Evolutionary conservation across 2,329 filamentous ascomycete genomes (phyloP), one percentile per base, ranked within the genome.

Genomic region (Aspergillus quadrilineatus): DNA sequence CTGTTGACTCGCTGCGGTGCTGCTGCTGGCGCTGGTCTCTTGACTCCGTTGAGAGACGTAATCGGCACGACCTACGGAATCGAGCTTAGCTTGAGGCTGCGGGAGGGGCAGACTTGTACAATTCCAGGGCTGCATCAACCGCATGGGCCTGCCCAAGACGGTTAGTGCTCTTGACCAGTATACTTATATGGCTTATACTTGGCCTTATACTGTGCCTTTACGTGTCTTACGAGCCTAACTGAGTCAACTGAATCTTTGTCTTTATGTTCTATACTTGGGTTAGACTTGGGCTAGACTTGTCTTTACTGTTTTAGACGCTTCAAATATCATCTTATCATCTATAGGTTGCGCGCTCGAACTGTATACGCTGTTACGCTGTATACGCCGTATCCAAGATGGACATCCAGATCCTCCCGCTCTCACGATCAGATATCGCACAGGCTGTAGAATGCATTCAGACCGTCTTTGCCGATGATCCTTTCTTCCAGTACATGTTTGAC

Each of bases 401-500:
- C 4, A 80, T 88, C 67, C 69, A 81, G 59, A 80, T 89, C 56
- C 73, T 78, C 4, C 78, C 75, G 7, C 79, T 89, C 64, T 79
- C 77, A 1, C 77, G 83, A 62, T 66, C 70, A 48, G 86, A 89
- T 62, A 88, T 89, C 51, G 80, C 85, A 28, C 83, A 81, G 6
- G 85, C 84, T 22, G 82, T 89, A 50, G 79, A 82, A 39, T 86
- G 84, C 44, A 85, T 89, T 47, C 87, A 89, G 65, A 77, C 82
- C 63, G 85, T 85, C 0, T 89, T 89, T 67, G 81, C 79, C 5
- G 79, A 85, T 9, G 87, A 89, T 64, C 87, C 87, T 0, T 89
- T 88, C 65, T 85, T 85, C 63, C 74, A 76, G 17, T 89, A 86
- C 86, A 79, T 86, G 6, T 89, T 84, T 58, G 75, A 87, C 65